A percentile compares a stretch with the other conserved stretches of the same genome.
Conservation (phyloP, 1,139 yeast species). For the Kodamaea sp. region DNA sequence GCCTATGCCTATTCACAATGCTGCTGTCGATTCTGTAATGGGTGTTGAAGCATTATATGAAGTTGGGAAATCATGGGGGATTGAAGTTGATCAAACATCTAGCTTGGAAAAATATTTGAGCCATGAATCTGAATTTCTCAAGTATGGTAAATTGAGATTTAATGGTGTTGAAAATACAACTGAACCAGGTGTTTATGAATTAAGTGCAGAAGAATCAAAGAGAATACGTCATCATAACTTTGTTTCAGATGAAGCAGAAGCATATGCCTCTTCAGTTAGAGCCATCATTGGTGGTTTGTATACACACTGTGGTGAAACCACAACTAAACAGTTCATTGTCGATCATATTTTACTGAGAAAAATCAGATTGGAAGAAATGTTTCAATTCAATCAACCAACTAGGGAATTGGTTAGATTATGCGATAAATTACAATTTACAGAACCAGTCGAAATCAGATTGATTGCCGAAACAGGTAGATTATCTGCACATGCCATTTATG, state of each 20-base stretch:
- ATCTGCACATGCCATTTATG: conserved; percentile 79
- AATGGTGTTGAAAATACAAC: conserved; percentile 32
- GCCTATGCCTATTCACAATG: conserved; percentile 72
- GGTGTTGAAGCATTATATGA: conserved; percentile 61
- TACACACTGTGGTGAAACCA: conserved; percentile 60
- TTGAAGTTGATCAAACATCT: conserved; percentile 66
- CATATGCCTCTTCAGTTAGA: conserved; percentile 58
- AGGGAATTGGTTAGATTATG: conserved; percentile 78
- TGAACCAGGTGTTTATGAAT: conserved; percentile 51
- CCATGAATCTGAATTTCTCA: conserved; percentile 62
- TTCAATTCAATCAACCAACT: conserved; percentile 81
- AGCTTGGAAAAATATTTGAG: conserved; percentile 66
- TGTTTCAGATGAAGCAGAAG: conserved; percentile 33
- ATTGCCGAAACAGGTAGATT: conserved; percentile 91
- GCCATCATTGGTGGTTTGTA: conserved; percentile 71
- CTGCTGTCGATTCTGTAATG: conserved; percentile 70
- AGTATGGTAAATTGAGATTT: conserved; percentile 64
- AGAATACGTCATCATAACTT: conserved; percentile 21
- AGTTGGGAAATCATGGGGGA: conserved; percentile 82
- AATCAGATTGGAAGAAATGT: conserved; percentile 66
- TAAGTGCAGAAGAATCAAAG: conserved; percentile 31
- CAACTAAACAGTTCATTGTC: conserved; percentile 61
- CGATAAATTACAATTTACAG: conserved; percentile 68
- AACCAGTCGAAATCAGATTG: conserved; percentile 72
- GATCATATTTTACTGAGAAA: conserved; percentile 77